A percentile compares a stretch with the other conserved stretches of the same genome.
These are phyloP conservation scores for barrel medic (Medicago truncatula) DNA, from an alignment of 306 rosid species.

Conservation along the genomic window DNA sequence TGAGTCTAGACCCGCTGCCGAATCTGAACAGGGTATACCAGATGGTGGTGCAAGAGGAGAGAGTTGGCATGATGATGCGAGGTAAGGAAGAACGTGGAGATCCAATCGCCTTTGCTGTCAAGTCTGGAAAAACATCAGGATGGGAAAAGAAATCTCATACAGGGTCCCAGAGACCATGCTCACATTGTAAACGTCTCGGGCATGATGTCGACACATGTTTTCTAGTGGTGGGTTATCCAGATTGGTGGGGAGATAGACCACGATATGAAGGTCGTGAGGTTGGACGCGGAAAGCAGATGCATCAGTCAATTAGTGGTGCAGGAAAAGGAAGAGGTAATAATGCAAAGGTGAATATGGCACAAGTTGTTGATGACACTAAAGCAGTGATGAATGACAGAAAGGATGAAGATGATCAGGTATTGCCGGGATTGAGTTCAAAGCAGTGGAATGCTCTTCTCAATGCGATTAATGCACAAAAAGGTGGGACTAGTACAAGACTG, in stretches of 20 bases:
- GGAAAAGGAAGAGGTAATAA: background rate
- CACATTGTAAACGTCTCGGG: background rate
- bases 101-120: too few species aligned
- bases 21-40: too few species aligned
- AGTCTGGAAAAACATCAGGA: too few species aligned
- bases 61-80: too few species aligned
- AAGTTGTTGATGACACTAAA: background rate
- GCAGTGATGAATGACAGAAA: background rate
- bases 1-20: too few species aligned
- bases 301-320: background rate
- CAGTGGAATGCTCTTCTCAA: background rate
- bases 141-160: background rate
- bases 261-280: background rate
- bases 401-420: background rate
- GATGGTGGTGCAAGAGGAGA: too few species aligned
- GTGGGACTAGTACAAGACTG: background rate
- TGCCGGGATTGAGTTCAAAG: background rate
- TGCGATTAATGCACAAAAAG: background rate
- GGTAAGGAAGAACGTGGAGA: too few species aligned
- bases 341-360: background rate
- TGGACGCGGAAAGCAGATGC: background rate
- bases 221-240: background rate
- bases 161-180: background rate
- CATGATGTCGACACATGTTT: background rate
- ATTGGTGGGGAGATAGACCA: background rate